Base-by-base conservation (phyloP, 306 rosid species). In the Lotus japonicus region DNA sequence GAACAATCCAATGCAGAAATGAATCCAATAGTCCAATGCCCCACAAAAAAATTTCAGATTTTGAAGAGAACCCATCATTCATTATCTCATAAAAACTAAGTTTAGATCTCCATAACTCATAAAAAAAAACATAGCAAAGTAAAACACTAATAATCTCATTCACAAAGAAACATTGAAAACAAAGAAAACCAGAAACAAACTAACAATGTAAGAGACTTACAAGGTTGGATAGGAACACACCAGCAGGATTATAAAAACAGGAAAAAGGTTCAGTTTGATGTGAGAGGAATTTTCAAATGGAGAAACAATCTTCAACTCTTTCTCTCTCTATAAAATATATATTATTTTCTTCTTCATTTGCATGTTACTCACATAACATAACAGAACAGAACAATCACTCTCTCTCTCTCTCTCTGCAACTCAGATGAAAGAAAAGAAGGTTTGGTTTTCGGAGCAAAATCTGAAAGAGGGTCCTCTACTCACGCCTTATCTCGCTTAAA, bases 341-440 rank as follows among this genome's bases (percentile, higher is more conserved):
- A 17, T 41, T 19, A 12, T 7, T 3, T 33, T 36, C 11, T 49
- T 15, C 21, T 42, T 5, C 62, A 74, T 31, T 65, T 50, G 75
- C 75, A 71, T 66, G 78, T 43, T 71, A 72, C 74, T 65, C 74
- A 42, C 57, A 66, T 17, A 49, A 73, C 43, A 54, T n/a, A n/a
- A n/a, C n/a, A n/a, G n/a, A n/a, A n/a, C 57, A 66, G 23, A 49
- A 73, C 43, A 54, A 54, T 16, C 58, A 58, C 42, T 66, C 31
- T 19, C 58, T 35, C 52, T 71, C 43, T 41, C 41, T 19, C 55
- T 7, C 85, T 85, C 85, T 72, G 91, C 85, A 83, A 85, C 84
- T 88, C 87, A 88, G 80, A 70, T 76, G 81, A n/a, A n/a, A n/a
- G n/a, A n/a, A n/a, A n/a, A n/a, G 78, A 65, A 58, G 84, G 59